phyloP scores from a whole-genome alignment of 2,329 filamentous ascomycete species.

The Cadophora sp. region DNA sequence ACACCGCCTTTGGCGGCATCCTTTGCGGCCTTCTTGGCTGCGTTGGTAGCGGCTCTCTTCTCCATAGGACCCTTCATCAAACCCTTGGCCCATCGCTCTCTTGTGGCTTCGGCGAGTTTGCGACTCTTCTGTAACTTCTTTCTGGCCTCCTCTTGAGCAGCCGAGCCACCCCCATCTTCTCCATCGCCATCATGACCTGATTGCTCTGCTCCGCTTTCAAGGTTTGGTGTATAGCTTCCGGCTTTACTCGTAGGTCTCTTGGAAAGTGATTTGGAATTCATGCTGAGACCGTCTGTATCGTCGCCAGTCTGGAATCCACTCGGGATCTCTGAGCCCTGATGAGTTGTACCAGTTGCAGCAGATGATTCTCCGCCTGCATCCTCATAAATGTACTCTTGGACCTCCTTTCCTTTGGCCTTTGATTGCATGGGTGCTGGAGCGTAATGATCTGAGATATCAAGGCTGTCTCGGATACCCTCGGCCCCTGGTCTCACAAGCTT shows the following conservation, averaged over 20 bases:
- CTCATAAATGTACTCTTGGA: neutral
- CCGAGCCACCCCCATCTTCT: slow-evolving; percentile 9
- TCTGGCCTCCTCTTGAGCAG: slow-evolving; percentile 6
- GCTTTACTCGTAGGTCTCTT: slow-evolving; percentile 8
- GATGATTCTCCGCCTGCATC: slow-evolving; percentile 12
- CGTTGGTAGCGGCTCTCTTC: slow-evolving; percentile 65
- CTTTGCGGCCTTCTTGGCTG: slow-evolving; percentile 58
- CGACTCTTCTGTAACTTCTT: slow-evolving; percentile 29
- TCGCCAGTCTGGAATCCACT: slow-evolving; percentile 11
- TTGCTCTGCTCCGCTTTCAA: slow-evolving; percentile 8
- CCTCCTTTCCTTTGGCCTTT: slow-evolving; percentile 12
- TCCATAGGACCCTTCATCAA: slow-evolving; percentile 66
- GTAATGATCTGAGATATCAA: slow-evolving; percentile 11
- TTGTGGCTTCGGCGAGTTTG: slow-evolving; percentile 27
- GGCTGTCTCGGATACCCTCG: neutral
- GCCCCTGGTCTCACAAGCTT: slow-evolving; percentile 4
- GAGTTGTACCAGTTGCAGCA: neutral
- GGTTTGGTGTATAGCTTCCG: slow-evolving; percentile 15
- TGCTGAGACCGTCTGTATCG: slow-evolving; percentile 9
- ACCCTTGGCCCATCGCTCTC: slow-evolving; percentile 61
- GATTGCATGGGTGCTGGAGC: slow-evolving; percentile 20
- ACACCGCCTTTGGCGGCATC: slow-evolving; percentile 22
- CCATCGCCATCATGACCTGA: slow-evolving; percentile 19
- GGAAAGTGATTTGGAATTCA: neutral
- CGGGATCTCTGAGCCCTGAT: slow-evolving; percentile 9